Conservation (phyloP, 225 moss, liverwort and hornwort species). For the Thuidium tamariscinum region DNA sequence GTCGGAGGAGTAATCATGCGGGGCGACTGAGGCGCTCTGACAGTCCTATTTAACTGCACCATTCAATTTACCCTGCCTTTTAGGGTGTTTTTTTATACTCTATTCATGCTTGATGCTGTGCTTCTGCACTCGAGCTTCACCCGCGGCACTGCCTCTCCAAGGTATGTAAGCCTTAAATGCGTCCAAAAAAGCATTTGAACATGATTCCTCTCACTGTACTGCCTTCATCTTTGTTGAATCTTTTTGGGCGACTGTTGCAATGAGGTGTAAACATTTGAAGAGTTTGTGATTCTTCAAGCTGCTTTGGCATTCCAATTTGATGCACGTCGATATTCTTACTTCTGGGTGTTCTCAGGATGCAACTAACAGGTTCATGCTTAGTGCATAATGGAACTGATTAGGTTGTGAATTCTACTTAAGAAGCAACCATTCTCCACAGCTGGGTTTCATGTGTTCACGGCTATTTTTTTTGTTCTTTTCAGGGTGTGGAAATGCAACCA, state of each 20-base stretch:
- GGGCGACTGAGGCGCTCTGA: conserved; percentile 3
- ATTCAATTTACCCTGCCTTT: neutral
- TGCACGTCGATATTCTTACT: neutral
- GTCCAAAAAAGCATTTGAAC: neutral
- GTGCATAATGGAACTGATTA: neutral
- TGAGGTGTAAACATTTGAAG: neutral
- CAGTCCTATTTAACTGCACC: neutral
- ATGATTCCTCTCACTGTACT: too few species aligned
- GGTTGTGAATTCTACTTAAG: neutral
- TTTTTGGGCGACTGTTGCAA: neutral
- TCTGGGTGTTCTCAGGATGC: neutral
- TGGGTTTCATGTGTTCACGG: neutral
- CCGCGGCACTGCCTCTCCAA: neutral
- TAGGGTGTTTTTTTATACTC: neutral
- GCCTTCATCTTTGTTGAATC: neutral
- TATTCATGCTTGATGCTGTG: neutral
- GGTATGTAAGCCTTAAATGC: neutral
- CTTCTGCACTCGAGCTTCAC: neutral
- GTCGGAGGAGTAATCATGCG: conserved; percentile 13
- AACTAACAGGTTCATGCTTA: neutral
- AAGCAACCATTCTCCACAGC: neutral
- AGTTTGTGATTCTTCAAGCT: neutral
- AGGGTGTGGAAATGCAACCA: neutral
- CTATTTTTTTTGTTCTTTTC: neutral
- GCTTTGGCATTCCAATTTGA: neutral